Evolutionary conservation across 352 stramenopile species (phyloP).

Genomic region (Albugo laibachii): DNA sequence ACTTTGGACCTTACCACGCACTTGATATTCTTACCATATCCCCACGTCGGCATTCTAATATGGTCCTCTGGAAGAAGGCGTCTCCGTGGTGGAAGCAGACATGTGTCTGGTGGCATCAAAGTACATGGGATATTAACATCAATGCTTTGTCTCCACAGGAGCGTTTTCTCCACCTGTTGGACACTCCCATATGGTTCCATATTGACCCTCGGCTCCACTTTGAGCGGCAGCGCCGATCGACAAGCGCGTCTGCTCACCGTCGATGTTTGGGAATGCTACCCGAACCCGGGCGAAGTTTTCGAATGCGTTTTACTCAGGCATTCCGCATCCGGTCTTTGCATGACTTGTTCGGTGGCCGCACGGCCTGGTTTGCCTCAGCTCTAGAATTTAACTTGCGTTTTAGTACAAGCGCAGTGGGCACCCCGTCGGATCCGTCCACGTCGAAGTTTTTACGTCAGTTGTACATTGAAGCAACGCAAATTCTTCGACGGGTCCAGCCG

Average conservation of each 20-base stretch:
- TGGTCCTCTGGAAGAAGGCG: slow-evolving; percentile 1
- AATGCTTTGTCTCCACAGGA: too few species aligned
- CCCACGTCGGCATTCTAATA: slow-evolving; percentile 2
- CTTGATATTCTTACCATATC: slow-evolving; percentile 4
- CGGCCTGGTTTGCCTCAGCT: too few species aligned
- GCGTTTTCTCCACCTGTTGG: background rate
- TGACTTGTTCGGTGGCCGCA: too few species aligned
- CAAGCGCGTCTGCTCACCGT: background rate
- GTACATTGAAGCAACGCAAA: too few species aligned
- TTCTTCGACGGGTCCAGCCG: too few species aligned
- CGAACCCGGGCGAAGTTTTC: background rate
- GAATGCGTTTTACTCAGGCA: background rate
- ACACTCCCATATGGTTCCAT: slow-evolving; percentile 7
- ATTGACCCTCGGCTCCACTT: background rate
- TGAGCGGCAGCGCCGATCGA: background rate
- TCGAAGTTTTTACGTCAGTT: too few species aligned
- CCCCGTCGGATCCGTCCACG: too few species aligned
- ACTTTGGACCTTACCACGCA: background rate
- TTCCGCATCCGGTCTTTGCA: too few species aligned
- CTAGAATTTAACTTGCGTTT: too few species aligned
- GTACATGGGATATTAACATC: slow-evolving; percentile 2
- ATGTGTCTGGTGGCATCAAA: slow-evolving; percentile 5
- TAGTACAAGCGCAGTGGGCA: too few species aligned
- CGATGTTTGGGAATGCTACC: background rate
- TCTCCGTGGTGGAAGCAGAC: slow-evolving; percentile 1